Base-by-base conservation (phyloP, 176 grass and related monocot species). In the Zoysia japonica region DNA sequence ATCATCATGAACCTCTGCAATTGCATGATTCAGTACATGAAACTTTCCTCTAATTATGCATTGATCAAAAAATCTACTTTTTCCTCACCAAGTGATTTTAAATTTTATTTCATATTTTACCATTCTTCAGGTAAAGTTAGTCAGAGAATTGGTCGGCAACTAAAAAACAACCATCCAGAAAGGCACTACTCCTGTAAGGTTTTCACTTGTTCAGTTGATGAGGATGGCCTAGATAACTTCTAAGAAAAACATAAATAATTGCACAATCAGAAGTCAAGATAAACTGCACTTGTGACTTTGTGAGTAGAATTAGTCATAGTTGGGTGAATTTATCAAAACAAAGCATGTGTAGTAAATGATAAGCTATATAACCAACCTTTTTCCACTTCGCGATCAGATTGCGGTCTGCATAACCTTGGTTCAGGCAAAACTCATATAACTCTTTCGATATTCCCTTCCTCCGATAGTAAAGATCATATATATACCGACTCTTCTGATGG, bases 321-420 rank as follows among this genome's bases (percentile, higher is more conserved):
- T 77, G 6, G 11, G 3, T 65, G 41, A 40, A 77, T n/a, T 2
- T 15, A 51, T 65, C 60, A 77, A 50, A 77, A 49, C 60, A 77
- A 49, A 64, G 4, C 13, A 39, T 40, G 10, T 8, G 35, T 65
- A 13, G 35, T 40, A 41, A 17, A 17, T 7, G 38, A 15, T 40
- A 47, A 41, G 39, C 0, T 65, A 28, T 28, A 28, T 28, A 2
- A 68, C 81, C 5, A 64, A 93, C 91, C 83, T 93, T 98, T 88
- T 98, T 94, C 95, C 95, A 94, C 74, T 94, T 94, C 9, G 92
- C 95, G 48, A 94, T 98, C 65, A 98, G 78, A 92, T 91, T 98
- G 56, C 50, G 67, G 61, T 98, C 92, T 12, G 95, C 92, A 73
- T 94, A 78, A 71, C 95, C 95, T 80, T 98, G 90, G 66, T 94